Evolutionary conservation across 1,284 basidiomycete genomes (phyloP), one percentile per base, ranked within the genome.

Genomic region (Leccinum subspadiceum): DNA sequence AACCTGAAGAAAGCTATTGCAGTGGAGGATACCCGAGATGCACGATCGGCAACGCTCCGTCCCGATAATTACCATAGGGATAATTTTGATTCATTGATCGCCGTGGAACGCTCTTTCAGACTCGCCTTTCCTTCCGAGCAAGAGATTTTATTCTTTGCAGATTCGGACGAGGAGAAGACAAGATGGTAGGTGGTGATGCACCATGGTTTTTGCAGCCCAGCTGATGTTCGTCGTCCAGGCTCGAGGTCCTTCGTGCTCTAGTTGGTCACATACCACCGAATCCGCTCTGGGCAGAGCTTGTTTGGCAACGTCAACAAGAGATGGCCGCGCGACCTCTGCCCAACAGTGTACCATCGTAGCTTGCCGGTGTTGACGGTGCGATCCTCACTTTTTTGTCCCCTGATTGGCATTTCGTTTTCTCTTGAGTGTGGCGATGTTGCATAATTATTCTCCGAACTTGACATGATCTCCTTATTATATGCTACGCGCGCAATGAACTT

Each of bases 91-190:
- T 86, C 84, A 50, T 76, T 87, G 50, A 90, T 85, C 66, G 81
- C 89, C 59, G 85, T 94, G 17, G 90, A 94, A 65, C 84, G 93
- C 52, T 94, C 91, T 2, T 98, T 98, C 84, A 82, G 90, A 55
- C 76, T 99, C 53, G 76, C 89, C 7, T 98, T 99, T 76, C 83
- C 85, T 4, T 83, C 87, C 55, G 84, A 87, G 44, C 87, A 96
- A 68, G 84, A 89, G 59, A 97, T 98, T 64, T 76, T 84, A 5
- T 98, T 98, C 79, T 94, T 91, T 68, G 93, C 96, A 33, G 96
- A 98, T 74, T 90, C 86, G 10, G 92, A 96, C 65, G 88, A 89
- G 62, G 92, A 95, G 71, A 98, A 97, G 77, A 76, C 79, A 13
- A 83, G 81, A 76, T 99, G 96, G 96, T 94, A 72, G 69, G 88